Conservation (phyloP, 2,329 filamentous ascomycete species). For the Fusarium sp. region DNA sequence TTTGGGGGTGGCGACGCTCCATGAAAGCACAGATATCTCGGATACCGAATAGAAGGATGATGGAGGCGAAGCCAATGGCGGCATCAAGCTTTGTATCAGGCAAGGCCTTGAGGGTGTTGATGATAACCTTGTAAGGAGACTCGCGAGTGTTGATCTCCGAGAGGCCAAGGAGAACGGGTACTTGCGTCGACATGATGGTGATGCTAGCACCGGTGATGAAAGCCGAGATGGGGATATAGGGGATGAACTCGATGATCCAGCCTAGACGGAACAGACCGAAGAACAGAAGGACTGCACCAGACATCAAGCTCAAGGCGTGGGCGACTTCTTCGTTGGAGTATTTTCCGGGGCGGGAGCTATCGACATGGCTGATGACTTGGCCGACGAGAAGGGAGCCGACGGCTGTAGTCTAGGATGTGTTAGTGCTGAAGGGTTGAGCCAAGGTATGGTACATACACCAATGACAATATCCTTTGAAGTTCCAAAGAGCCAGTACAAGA, state of each 20-base stretch:
- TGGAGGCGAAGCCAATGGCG: slow-evolving; percentile 75
- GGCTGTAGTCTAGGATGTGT: slow-evolving; percentile 61
- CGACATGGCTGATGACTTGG: slow-evolving; percentile 55
- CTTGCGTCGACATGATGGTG: slow-evolving; percentile 61
- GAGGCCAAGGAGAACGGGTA: slow-evolving; percentile 57
- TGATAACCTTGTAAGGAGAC: slow-evolving; percentile 57
- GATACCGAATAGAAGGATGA: slow-evolving; percentile 74
- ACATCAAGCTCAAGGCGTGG: slow-evolving; percentile 57
- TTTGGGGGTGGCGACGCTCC: slow-evolving; percentile 69
- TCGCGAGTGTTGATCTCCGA: slow-evolving; percentile 56
- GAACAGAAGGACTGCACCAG: slow-evolving; percentile 55
- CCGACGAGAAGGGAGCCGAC: slow-evolving; percentile 63
- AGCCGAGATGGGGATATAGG: slow-evolving; percentile 60
- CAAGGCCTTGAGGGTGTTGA: slow-evolving; percentile 54
- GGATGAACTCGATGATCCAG: slow-evolving; percentile 64
- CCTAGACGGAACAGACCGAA: slow-evolving; percentile 60
- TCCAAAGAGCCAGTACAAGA: slow-evolving; percentile 86
- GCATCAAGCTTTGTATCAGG: slow-evolving; percentile 69
- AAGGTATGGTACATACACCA: slow-evolving; percentile 55
- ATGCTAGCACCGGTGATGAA: slow-evolving; percentile 64
- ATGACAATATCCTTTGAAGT: slow-evolving; percentile 90
- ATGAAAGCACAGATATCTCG: slow-evolving; percentile 68
- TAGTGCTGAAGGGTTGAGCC: neutral
- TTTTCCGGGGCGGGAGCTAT: slow-evolving; percentile 46
- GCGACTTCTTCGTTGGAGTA: slow-evolving; percentile 55